Evolutionary conservation across 1,139 yeast species (phyloP).

Genomic region (Debaryomycetaceae sp.): DNA sequence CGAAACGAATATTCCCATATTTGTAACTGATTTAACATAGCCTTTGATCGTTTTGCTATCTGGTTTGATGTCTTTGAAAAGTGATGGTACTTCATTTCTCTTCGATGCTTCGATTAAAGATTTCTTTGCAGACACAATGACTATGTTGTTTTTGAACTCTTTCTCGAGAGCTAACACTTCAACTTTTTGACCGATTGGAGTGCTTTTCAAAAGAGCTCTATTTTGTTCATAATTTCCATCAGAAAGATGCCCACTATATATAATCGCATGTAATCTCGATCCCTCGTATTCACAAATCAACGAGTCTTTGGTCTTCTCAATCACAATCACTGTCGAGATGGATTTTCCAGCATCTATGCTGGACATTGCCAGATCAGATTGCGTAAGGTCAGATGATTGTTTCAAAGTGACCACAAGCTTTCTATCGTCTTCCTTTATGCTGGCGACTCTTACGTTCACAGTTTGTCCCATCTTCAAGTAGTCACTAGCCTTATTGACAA

Average conservation of each 20-base stretch:
- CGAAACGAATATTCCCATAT: conserved; percentile 75
- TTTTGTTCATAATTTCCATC: conserved; percentile 75
- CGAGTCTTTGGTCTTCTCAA: conserved; percentile 74
- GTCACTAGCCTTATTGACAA: conserved; percentile 72
- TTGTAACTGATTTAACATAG: conserved; percentile 72
- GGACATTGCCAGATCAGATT: conserved; percentile 40
- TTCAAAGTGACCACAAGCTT: conserved; percentile 73
- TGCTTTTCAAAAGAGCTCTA: conserved; percentile 56
- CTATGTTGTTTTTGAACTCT: conserved; percentile 56
- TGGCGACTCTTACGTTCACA: conserved; percentile 63
- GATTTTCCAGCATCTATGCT: conserved; percentile 59
- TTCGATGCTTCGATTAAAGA: conserved; percentile 67
- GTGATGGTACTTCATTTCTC: conserved; percentile 49
- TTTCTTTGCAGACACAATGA: conserved; percentile 61
- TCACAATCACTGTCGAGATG: conserved; percentile 57
- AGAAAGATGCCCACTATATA: conserved; percentile 70
- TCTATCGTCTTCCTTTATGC: conserved; percentile 51
- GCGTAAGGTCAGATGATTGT: conserved; percentile 53
- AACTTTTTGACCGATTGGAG: conserved; percentile 57
- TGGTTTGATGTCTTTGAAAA: conserved; percentile 54
- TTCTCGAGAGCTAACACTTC: conserved; percentile 67
- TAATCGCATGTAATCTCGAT: conserved; percentile 62
- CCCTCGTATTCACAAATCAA: conserved; percentile 62
- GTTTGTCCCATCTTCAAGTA: conserved; percentile 84
- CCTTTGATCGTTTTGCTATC: conserved; percentile 59